A percentile compares a stretch with the other conserved stretches of the same genome.
phyloP scores from a whole-genome alignment of 345 rosid species.

The Linum usitatissimum region DNA sequence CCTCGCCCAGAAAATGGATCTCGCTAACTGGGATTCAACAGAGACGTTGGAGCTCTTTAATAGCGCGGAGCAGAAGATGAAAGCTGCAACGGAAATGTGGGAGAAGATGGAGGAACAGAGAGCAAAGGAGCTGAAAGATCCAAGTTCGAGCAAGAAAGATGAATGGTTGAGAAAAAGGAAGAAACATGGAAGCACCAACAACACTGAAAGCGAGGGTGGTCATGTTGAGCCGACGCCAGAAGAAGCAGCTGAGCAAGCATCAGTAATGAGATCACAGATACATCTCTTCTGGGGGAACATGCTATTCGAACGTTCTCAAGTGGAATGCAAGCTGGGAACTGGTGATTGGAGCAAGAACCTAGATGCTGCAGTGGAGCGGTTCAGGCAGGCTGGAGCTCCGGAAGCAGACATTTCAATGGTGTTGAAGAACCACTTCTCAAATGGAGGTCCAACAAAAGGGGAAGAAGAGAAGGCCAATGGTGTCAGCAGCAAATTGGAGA shows the following conservation, averaged over 20 bases:
- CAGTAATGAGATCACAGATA: constrained; percentile 93
- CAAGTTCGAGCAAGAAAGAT: constrained; percentile 61
- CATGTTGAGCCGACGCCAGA: constrained; percentile 51
- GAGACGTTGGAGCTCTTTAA: constrained; percentile 69
- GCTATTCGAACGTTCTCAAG: constrained; percentile 92
- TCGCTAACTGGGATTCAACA: constrained; percentile 59
- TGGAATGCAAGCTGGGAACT: constrained; percentile 76
- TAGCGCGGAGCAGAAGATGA: constrained; percentile 87
- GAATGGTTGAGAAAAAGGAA: constrained; percentile 62
- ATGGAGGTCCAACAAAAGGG: constrained; percentile 41
- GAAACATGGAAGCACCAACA: constrained; percentile 41
- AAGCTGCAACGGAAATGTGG: constrained; percentile 91
- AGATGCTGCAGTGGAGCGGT: constrained; percentile 73
- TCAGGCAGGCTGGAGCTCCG: constrained; percentile 89
- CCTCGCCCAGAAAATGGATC: constrained; percentile 70
- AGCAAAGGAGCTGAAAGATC: constrained; percentile 56
- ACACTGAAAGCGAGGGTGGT: constrained; percentile 34
- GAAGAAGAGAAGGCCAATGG: constrained; percentile 29
- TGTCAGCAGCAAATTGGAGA: neutral
- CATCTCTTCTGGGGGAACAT: constrained; percentile 98
- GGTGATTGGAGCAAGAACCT: constrained; percentile 70
- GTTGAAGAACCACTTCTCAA: constrained; percentile 78
- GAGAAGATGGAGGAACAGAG: constrained; percentile 88
- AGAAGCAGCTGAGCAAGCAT: constrained; percentile 95
- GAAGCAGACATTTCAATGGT: constrained; percentile 65